Evolutionary conservation across 2,329 filamentous ascomycete genomes (phyloP).

Genomic region (Ceratocystis smalleyi): DNA sequence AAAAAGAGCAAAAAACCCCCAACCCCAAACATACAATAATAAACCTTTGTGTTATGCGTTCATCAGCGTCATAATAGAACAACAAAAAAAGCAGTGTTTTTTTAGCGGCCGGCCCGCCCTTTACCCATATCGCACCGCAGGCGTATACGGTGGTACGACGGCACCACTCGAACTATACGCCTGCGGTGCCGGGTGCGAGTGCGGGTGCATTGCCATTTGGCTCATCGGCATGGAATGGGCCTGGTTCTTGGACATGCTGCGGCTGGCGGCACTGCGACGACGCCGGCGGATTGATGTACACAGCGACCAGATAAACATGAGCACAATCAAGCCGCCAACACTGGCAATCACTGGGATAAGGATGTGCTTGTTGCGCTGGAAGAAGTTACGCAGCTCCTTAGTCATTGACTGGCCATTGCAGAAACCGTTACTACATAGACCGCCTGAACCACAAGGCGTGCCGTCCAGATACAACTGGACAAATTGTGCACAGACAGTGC

Average conservation of each 20-base stretch:
- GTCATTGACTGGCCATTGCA: constrained; percentile 57
- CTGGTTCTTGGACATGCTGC: constrained; percentile 2
- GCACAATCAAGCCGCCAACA: constrained; percentile 55
- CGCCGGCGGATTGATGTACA: constrained; percentile 27
- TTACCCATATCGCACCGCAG: constrained; percentile 9
- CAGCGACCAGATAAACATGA: constrained; percentile 54
- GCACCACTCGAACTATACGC: neutral
- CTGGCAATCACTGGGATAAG: constrained; percentile 65
- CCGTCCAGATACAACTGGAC: constrained; percentile 91
- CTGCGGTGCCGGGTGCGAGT: neutral
- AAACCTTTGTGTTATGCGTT: neutral
- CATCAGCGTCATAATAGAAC: neutral
- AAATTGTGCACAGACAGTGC: constrained; percentile 54
- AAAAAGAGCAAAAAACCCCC: neutral
- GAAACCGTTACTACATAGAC: constrained; percentile 60
- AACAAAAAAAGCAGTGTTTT: neutral
- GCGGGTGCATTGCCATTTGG: neutral
- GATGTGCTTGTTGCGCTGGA: constrained; percentile 59
- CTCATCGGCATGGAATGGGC: neutral
- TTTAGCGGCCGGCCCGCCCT: neutral
- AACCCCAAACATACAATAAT: neutral
- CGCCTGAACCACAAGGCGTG: constrained; percentile 67
- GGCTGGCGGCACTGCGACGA: neutral
- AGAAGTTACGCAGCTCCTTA: constrained; percentile 60
- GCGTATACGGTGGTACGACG: constrained; percentile 5